These are phyloP conservation scores for Austroboletus niveus DNA, from an alignment of 1,284 basidiomycete genomes.

Conservation along the genomic window DNA sequence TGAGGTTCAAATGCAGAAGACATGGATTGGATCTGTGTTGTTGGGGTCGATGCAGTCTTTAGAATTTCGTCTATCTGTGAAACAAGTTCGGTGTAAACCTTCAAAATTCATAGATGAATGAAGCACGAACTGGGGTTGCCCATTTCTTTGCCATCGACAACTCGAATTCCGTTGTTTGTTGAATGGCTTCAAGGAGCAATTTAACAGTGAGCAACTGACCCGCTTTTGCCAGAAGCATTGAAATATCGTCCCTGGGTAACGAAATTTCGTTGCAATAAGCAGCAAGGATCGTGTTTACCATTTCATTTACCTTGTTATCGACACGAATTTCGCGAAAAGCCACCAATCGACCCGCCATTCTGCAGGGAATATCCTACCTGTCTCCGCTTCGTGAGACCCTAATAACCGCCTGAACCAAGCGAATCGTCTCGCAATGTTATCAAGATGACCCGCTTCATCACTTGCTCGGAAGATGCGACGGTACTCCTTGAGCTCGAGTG, in stretches of 20 bases:
- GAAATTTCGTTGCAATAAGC: background rate
- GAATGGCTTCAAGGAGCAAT: slow-evolving; percentile 79
- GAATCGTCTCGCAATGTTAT: slow-evolving; percentile 91
- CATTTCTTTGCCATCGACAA: slow-evolving; percentile 75
- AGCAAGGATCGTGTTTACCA: background rate
- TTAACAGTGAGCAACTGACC: slow-evolving; percentile 74
- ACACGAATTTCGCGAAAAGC: slow-evolving; percentile 79
- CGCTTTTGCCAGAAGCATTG: slow-evolving; percentile 63
- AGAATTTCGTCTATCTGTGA: slow-evolving; percentile 60
- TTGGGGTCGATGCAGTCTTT: slow-evolving; percentile 47
- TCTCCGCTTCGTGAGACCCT: slow-evolving; percentile 85
- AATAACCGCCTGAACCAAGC: slow-evolving; percentile 97
- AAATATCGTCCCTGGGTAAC: slow-evolving; percentile 62
- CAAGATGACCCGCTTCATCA: slow-evolving; percentile 94
- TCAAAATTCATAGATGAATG: background rate
- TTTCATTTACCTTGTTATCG: slow-evolving; percentile 72
- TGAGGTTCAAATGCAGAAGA: slow-evolving; percentile 90
- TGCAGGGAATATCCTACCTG: slow-evolving; percentile 76
- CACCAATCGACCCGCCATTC: slow-evolving; percentile 84
- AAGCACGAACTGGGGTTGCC: slow-evolving; percentile 62
- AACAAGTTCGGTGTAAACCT: background rate
- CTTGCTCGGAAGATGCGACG: slow-evolving; percentile 90
- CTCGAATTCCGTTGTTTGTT: slow-evolving; percentile 87
- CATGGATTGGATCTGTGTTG: slow-evolving; percentile 58
- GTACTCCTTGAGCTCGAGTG: slow-evolving; percentile 93